Base-by-base conservation (phyloP, 148 eudicot genomes). In the Polygonum maritimum region DNA sequence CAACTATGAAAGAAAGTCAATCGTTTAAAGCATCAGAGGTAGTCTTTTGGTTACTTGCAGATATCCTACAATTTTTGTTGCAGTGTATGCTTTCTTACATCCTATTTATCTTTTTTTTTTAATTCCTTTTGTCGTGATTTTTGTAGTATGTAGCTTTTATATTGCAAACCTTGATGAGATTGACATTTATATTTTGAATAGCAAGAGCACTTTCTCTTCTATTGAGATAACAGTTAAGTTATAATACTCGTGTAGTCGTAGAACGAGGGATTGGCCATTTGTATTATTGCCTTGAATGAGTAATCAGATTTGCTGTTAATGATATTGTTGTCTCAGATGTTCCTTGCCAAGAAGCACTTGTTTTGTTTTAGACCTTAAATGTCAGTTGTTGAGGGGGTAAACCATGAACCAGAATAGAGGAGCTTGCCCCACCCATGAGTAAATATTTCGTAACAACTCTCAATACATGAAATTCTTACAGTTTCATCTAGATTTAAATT, bases 51-150 rank as follows among this genome's bases (percentile, higher is more conserved):
- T 60, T 31, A 26, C 69, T 60, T 60, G 39, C 69, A 60, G 69
- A 60, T 60, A 60, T 60, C 71, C 71, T 36, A 38, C 71, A 67
- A 67, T 67, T 67, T 67, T 67, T 67, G 71, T 15, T 67, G 36
- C 21, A 67, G 10, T 67, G 71, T 67, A 67, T 67, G 71, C 15
- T 67, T 36, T 67, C 71, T 36, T 36, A 67, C 41, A 67, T 33
- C 45, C 44, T 11, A 38, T 38, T 65, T 36, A 6, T 36, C 16
- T 65, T 14, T 8, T 15, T 33, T 65, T 21, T 5, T 36, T n/a
- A n/a, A 36, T 9, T 45, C 40, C 38, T 36, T 60, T 60, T 67
- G n/a, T 67, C 71, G 16, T 67, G 45, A 67, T 67, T 35, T 67
- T 36, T 41, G 19, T 67, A 67, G 45, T 36, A 33, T 62, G 71